Percentiles rank a stretch among this genome's conserved stretches.
Evolutionary conservation across 2,329 filamentous ascomycete genomes (phyloP).

Genomic region (Cladosporium cucumerinum): DNA sequence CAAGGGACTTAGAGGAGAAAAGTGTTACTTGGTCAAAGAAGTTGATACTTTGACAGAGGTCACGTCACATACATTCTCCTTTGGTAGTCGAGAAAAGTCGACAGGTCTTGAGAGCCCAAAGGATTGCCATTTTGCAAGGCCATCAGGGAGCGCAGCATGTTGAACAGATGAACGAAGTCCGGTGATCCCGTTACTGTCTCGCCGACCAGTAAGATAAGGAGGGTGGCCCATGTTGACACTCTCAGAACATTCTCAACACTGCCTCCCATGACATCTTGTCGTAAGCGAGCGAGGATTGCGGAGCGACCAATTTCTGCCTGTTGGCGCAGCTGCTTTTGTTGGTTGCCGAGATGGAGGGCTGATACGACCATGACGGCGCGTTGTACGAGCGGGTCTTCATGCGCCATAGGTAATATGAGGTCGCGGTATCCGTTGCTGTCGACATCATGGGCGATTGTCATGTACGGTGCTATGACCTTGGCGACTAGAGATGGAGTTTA

Average conservation of each 20-base stretch:
- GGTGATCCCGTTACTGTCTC: slow-evolving; percentile 43
- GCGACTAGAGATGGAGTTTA: slow-evolving; percentile 34
- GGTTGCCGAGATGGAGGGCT: slow-evolving; percentile 39
- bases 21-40: not conserved
- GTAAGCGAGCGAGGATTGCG: slow-evolving; percentile 38
- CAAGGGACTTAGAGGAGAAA: no score
- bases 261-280: slow-evolving; percentile 32
- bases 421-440: slow-evolving; percentile 40
- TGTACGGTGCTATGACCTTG: slow-evolving; percentile 37
- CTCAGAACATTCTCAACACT: slow-evolving; percentile 36
- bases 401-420: slow-evolving; percentile 41
- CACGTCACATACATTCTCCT: slow-evolving; percentile 31
- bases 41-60: no score
- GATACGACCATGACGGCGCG: slow-evolving; percentile 41
- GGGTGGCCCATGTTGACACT: slow-evolving; percentile 38
- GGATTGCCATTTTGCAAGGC: not conserved
- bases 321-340: slow-evolving; percentile 31
- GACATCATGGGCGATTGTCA: slow-evolving; percentile 40
- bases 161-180: slow-evolving; percentile 38
- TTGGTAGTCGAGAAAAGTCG: slow-evolving; percentile 34
- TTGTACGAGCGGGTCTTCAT: slow-evolving; percentile 36
- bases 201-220: slow-evolving; percentile 41
- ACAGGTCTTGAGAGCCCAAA: slow-evolving; percentile 20
- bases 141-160: slow-evolving; percentile 37
- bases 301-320: slow-evolving; percentile 37